Evolutionary conservation across 2,329 filamentous ascomycete genomes (phyloP), one percentile per base, ranked within the genome.

Genomic region (Madurella fahalii): DNA sequence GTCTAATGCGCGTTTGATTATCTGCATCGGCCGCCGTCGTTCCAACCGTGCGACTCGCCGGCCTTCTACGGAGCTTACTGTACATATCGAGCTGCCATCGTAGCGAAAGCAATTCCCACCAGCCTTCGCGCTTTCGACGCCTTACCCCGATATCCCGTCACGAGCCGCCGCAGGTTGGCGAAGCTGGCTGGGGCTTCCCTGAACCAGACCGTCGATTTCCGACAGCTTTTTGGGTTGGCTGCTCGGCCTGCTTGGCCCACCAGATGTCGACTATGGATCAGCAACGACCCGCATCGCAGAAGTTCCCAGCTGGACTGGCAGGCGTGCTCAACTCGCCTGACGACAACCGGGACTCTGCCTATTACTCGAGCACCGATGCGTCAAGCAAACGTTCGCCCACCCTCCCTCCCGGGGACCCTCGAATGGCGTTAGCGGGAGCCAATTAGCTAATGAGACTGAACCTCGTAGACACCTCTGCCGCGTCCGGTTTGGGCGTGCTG

Each of bases 241-340:
- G 44, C 40, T 43, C 20, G 4, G 18, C 9, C 11, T 15, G 9
- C 15, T 37, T 13, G n/a, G 30, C 40, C 30, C 48, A 15, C 32
- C 43, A 15, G 25, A 50, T 52, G 42, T 37, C 40, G 20, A 60
- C 15, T 16, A 76, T 76, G 72, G 74, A 75, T 49, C 67, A 71
- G 32, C 67, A 67, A 44, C 66, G 69, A 43, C 66, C 69, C 40
- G 62, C 64, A 46, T 71, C 72, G 41, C 75, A 76, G 60, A 78
- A 78, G 66, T 67, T 75, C 46, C 76, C 77, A 44, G 69, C 72
- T 13, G 77, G 75, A 43, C 66, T 81, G 57, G 76, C 77, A 13
- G 75, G 74, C n/a, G 75, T 81, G 5, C 67, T 81, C 37, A 80
- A 81, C 62, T 68, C 72, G 25, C 72, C 76, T 5, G 77, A 80